phyloP scores from a whole-genome alignment of 345 rosid species.

The Erucastrum elatum region DNA sequence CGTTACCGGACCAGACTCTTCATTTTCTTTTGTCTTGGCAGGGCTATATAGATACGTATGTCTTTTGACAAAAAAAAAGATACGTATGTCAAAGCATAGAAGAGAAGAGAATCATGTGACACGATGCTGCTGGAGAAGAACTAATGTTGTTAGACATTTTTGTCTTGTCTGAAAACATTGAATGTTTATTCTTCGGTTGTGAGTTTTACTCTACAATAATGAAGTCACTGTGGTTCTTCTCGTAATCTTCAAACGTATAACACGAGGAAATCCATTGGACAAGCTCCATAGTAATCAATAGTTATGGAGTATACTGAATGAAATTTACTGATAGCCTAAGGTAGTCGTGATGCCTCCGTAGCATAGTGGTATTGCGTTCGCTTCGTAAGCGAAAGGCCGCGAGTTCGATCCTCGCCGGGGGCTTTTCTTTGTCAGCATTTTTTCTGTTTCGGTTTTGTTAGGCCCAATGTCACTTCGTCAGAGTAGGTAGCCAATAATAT shows the following conservation, averaged over 20 bases:
- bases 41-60: too few relatives aligned
- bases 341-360: constrained; percentile 46
- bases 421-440: constrained; percentile 17
- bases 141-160: background rate
- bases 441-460: background rate
- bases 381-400: constrained; percentile 99
- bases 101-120: too few relatives aligned
- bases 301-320: background rate
- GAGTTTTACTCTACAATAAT: background rate
- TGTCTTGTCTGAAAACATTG: background rate
- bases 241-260: background rate
- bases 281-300: background rate
- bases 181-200: background rate
- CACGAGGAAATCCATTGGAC: background rate
- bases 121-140: too few relatives aligned
- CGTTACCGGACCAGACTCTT: too few relatives aligned
- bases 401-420: constrained; percentile 96
- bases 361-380: constrained; percentile 99
- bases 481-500: background rate
- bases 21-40: too few relatives aligned
- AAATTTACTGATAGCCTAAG: too few relatives aligned
- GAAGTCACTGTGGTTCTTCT: constrained; percentile 16
- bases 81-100: too few relatives aligned
- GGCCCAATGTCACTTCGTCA: background rate
- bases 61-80: too few relatives aligned